phyloP scores from a whole-genome alignment of 257 asterid genomes.

The Fraxinus anomala region DNA sequence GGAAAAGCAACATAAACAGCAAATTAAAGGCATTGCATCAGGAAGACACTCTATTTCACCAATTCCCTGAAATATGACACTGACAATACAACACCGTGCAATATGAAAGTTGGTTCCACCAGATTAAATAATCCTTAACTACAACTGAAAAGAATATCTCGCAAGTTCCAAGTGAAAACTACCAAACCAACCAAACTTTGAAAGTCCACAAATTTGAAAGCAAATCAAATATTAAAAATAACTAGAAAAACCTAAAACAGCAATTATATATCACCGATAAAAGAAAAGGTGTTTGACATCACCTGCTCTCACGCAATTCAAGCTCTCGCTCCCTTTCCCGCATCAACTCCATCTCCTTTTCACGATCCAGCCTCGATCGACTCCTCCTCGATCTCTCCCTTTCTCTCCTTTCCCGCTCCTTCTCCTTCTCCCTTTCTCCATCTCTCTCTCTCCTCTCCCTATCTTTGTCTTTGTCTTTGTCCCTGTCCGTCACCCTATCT shows the following conservation, averaged over 20 bases:
- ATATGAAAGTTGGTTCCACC: too few species aligned
- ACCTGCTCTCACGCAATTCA: conserved; percentile 69
- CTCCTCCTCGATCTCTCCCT: conserved; percentile 73
- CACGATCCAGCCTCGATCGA: conserved; percentile 63
- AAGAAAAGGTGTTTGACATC: conserved; percentile 32
- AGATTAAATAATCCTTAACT: too few species aligned
- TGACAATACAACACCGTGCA: too few species aligned
- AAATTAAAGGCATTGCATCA: not conserved
- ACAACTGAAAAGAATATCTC: too few species aligned
- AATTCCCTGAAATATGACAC: conserved; percentile 9
- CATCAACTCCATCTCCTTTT: conserved; percentile 61
- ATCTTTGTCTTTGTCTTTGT: not conserved
- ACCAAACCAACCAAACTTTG: too few species aligned
- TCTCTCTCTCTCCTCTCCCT: conserved; percentile 31
- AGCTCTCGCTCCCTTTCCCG: conserved; percentile 72
- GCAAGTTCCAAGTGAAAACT: too few species aligned
- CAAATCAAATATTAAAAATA: not conserved
- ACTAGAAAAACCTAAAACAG: not conserved
- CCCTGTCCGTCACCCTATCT: conserved; percentile 3
- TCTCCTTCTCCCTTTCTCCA: not conserved
- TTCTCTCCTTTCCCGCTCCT: conserved; percentile 24
- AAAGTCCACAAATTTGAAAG: not conserved
- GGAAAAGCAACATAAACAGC: not conserved
- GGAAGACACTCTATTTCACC: conserved; percentile 2
- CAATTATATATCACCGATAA: not conserved